Conservation (phyloP, 345 rosid species). For the Chamaenerion angustifolium region DNA sequence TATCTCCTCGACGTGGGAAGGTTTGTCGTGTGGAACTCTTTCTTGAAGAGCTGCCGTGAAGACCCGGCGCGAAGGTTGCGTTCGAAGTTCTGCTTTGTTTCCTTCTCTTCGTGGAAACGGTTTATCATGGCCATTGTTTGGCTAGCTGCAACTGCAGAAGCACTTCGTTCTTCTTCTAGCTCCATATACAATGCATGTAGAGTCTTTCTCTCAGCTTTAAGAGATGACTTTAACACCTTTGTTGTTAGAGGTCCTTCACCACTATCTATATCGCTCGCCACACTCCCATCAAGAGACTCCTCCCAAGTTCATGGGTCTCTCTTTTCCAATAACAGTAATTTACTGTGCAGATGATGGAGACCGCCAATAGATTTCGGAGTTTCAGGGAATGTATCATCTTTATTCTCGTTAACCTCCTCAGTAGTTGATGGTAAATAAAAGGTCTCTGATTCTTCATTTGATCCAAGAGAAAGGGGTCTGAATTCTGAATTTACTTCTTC, state of each 20-base stretch:
- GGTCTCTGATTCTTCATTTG: background rate
- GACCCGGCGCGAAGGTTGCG: no score
- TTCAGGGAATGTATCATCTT: conserved; percentile 54
- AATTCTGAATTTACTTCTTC: conserved; percentile 34
- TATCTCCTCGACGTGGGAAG: no score
- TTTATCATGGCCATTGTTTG: conserved; percentile 99
- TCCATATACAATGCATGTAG: conserved; percentile 56
- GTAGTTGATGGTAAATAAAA: conserved; percentile 1
- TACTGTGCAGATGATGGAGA: conserved; percentile 40
- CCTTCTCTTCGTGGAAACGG: conserved; percentile 93
- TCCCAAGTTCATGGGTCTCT: conserved; percentile 38
- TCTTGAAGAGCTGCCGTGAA: no score
- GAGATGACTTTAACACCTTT: conserved; percentile 49
- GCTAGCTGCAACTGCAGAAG: conserved; percentile 80
- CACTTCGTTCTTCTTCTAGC: conserved; percentile 90
- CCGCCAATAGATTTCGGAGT: conserved; percentile 45
- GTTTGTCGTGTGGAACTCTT: no score
- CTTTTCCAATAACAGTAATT: conserved; percentile 34
- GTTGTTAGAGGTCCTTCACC: conserved; percentile 35
- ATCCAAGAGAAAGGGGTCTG: conserved; percentile 25
- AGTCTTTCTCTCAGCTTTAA: conserved; percentile 55
- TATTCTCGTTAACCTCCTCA: conserved; percentile 31
- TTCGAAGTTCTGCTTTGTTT: conserved; percentile 97
- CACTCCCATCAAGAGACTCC: conserved; percentile 60
- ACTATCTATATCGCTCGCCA: conserved; percentile 36